phyloP scores from a whole-genome alignment of 208 protist genomes.

The Trypanosoma congolense region DNA sequence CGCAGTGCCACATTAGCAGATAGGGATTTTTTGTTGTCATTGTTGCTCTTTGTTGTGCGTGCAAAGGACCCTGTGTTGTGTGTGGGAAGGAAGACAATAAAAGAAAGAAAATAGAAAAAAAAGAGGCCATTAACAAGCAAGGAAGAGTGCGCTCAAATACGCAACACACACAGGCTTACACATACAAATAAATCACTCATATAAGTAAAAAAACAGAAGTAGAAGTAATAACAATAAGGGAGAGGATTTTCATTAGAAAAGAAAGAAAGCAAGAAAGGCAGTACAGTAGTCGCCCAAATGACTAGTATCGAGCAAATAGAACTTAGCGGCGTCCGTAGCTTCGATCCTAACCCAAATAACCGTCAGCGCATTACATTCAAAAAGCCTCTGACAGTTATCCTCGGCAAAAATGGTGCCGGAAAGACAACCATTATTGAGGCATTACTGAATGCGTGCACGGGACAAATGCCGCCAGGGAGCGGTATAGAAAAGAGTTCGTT shows the following conservation, averaged over 20 bases:
- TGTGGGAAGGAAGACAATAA: neutral
- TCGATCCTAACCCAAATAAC: slow-evolving; percentile 83
- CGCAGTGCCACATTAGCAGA: too few relatives aligned
- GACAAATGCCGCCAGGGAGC: slow-evolving; percentile 94
- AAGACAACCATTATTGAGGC: slow-evolving; percentile 99
- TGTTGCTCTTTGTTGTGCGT: too few relatives aligned
- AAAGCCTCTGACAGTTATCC: slow-evolving; percentile 98
- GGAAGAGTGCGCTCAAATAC: too few relatives aligned
- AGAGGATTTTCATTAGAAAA: neutral
- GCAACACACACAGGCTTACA: too few relatives aligned
- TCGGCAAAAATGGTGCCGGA: slow-evolving; percentile 96
- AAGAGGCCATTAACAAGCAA: too few relatives aligned
- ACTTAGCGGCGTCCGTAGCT: slow-evolving; percentile 96
- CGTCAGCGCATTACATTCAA: slow-evolving; percentile 94
- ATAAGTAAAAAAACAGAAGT: neutral
- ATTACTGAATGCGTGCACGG: slow-evolving; percentile 95
- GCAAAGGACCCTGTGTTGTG: too few relatives aligned
- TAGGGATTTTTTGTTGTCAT: too few relatives aligned
- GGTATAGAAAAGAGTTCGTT: slow-evolving; percentile 92
- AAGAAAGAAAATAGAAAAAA: too few relatives aligned
- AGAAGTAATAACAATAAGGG: neutral
- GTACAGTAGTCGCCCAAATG: too few relatives aligned
- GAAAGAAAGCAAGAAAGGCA: neutral
- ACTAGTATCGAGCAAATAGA: slow-evolving; percentile 96
- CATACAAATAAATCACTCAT: neutral